Percentiles rank a stretch among this genome's conserved stretches.
These are phyloP conservation scores for Raffaelea ambrosiae DNA, from an alignment of 2,329 filamentous ascomycete genomes.

Conservation along the genomic window DNA sequence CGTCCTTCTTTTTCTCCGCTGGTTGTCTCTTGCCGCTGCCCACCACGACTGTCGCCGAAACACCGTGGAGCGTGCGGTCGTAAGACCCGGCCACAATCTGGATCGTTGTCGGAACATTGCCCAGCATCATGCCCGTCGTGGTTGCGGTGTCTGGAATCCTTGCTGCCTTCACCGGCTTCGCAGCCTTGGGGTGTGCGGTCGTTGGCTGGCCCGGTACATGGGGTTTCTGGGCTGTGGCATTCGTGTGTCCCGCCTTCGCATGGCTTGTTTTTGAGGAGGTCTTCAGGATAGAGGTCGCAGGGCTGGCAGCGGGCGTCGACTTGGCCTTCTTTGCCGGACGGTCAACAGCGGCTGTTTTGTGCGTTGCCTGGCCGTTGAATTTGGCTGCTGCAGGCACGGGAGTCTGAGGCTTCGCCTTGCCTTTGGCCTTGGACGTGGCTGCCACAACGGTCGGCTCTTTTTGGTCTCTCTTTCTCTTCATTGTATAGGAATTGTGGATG, in stretches of 20 bases:
- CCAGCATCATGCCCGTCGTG: background rate
- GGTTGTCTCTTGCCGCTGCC: slow-evolving; percentile 11
- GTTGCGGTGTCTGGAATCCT: background rate
- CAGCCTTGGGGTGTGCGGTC: background rate
- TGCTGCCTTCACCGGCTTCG: background rate
- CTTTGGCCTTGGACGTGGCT: slow-evolving; percentile 3
- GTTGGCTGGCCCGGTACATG: background rate
- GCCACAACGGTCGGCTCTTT: slow-evolving; percentile 1
- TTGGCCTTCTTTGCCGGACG: slow-evolving; percentile 5
- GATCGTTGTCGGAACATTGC: slow-evolving; percentile 44
- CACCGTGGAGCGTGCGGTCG: slow-evolving; percentile 83
- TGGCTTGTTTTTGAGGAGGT: background rate
- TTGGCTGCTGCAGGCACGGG: background rate
- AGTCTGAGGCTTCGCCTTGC: background rate
- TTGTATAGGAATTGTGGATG: background rate
- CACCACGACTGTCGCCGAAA: slow-evolving; percentile 61
- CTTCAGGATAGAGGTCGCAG: too few species aligned
- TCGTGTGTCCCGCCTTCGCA: background rate
- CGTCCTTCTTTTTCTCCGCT: background rate
- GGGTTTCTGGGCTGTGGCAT: background rate
- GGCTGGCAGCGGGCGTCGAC: background rate
- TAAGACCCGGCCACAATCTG: slow-evolving; percentile 93
- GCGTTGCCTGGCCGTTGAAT: background rate
- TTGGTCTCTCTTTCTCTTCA: slow-evolving; percentile 9
- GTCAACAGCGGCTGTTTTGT: background rate